Evolutionary conservation across 148 eudicot species (phyloP).

Genomic region (Rheum nobile): DNA sequence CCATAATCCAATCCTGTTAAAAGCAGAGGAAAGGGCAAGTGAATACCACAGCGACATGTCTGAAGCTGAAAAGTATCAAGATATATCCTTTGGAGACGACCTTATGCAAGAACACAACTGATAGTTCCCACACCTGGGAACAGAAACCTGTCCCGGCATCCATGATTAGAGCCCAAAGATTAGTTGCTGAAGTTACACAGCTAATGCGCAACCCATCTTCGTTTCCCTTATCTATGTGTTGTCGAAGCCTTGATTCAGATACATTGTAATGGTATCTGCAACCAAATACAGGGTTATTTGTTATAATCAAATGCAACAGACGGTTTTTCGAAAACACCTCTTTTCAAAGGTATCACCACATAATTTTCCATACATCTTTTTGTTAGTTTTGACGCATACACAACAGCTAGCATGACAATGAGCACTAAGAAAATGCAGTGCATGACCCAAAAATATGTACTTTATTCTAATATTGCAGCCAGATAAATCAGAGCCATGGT

Average conservation of each 20-base stretch:
- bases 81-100: constrained; percentile 14
- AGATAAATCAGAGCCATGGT: not conserved
- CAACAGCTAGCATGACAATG: not conserved
- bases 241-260: constrained; percentile 70
- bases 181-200: constrained; percentile 74
- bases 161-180: constrained; percentile 86
- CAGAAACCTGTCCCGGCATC: constrained; percentile 83
- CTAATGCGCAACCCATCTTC: constrained; percentile 78
- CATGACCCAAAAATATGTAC: not conserved
- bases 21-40: not conserved
- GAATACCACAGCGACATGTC: not conserved
- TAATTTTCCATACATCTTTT: no score
- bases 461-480: not conserved
- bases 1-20: constrained; percentile 75
- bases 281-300: not conserved
- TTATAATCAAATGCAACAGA: not conserved
- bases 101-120: constrained; percentile 74
- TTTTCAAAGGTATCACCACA: not conserved
- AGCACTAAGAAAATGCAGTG: not conserved
- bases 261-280: constrained; percentile 85
- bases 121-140: constrained; percentile 77
- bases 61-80: not conserved
- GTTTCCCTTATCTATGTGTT: constrained; percentile 77
- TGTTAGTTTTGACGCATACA: no score
- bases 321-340: not conserved